Conservation (phyloP, 345 rosid species). For the Noccaea bulbosa region DNA sequence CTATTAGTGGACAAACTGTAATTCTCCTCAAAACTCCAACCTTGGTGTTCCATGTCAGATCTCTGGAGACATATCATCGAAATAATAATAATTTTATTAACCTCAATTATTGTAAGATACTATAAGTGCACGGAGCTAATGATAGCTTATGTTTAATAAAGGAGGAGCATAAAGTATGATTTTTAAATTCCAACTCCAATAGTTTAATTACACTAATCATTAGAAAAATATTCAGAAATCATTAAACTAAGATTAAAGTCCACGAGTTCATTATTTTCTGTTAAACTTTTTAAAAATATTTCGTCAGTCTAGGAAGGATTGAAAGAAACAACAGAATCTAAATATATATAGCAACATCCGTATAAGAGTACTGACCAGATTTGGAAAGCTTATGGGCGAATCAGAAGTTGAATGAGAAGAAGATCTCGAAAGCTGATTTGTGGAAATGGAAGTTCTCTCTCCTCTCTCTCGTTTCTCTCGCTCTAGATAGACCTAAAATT, state of each 20-base stretch:
- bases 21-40: constrained; percentile 63
- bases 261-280: constrained; percentile 10
- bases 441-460: constrained; percentile 29
- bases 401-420: constrained; percentile 32
- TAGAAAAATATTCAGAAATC: constrained; percentile 9
- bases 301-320: constrained; percentile 11
- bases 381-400: constrained; percentile 34
- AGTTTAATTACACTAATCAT: constrained; percentile 32
- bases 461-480: neutral
- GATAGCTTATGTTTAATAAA: constrained; percentile 25
- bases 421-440: constrained; percentile 12
- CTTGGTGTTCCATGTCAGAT: constrained; percentile 64
- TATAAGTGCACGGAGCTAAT: constrained; percentile 20
- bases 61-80: constrained; percentile 30
- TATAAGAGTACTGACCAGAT: constrained; percentile 34
- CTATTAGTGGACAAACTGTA: constrained; percentile 45
- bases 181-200: constrained; percentile 12
- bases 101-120: constrained; percentile 12
- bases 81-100: neutral
- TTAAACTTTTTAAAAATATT: constrained; percentile 2
- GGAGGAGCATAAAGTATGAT: constrained; percentile 15
- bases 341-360: constrained; percentile 36
- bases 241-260: constrained; percentile 7
- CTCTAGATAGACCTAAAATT: constrained; percentile 13
- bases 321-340: constrained; percentile 17